These are phyloP conservation scores for Kalmusia sp. DNA, from an alignment of 2,329 filamentous ascomycete species.

Conservation along the genomic window DNA sequence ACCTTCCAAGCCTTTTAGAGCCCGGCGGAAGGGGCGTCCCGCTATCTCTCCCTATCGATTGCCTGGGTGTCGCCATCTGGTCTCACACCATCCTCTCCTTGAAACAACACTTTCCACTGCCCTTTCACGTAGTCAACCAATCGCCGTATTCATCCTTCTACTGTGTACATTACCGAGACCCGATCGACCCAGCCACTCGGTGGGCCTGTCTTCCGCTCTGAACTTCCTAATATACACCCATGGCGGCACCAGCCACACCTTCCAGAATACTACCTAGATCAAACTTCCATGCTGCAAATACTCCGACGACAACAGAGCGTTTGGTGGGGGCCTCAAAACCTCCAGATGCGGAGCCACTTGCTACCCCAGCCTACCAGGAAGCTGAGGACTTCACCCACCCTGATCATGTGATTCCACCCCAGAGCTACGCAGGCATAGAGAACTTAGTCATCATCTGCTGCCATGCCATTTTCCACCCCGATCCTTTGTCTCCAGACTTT, in stretches of 20 bases:
- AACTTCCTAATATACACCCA: constrained; percentile 4
- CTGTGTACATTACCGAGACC: constrained; percentile 8
- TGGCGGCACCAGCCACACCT: constrained; percentile 34
- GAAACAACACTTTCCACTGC: background rate
- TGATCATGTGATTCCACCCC: constrained; percentile 34
- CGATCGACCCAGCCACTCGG: constrained; percentile 1
- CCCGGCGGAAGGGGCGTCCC: background rate
- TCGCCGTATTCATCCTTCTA: background rate
- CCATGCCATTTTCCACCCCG: constrained; percentile 73
- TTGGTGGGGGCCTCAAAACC: constrained; percentile 6
- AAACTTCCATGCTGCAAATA: constrained; percentile 24
- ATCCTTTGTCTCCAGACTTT: constrained; percentile 32
- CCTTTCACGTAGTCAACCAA: background rate
- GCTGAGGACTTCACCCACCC: constrained; percentile 33
- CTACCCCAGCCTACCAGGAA: constrained; percentile 8
- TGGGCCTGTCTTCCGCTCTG: background rate
- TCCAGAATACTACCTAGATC: constrained; percentile 40
- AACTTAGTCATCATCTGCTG: constrained; percentile 82
- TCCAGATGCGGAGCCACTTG: constrained; percentile 9
- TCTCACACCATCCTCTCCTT: background rate
- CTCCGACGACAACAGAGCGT: constrained; percentile 15
- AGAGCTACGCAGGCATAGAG: constrained; percentile 33
- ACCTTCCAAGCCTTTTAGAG: background rate
- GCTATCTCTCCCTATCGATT: background rate
- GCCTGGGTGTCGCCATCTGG: background rate